Base-by-base conservation (phyloP, 129 eudicot genomes). In the Oenanthe sinensis region DNA sequence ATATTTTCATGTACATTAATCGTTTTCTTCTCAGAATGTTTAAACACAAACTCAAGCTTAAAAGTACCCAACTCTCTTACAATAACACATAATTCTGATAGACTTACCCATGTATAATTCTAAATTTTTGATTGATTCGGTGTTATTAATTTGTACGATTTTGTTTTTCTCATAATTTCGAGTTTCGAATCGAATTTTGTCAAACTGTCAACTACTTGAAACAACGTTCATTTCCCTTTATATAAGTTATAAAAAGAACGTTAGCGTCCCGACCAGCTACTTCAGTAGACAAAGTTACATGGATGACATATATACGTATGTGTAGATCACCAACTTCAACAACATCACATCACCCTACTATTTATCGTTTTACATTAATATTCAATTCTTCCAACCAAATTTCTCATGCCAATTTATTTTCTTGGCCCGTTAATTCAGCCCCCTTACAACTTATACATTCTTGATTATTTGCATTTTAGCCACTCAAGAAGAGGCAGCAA, bases 401-500 rank as follows among this genome's bases (percentile, higher is more conserved):
- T 82, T 83, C 74, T 82, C 90, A 79, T 81, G 86, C 97, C 78
- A 80, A 82, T 77, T 74, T 45, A 74, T 74, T 26, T 45, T 74
- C 11, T 54, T 4, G 15, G n/a, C n/a, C 22, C n/a, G 2, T 3
- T 14, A 69, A 30, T 69, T 16, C n/a, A 22, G 0, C 1, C 20
- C 46, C 12, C 78, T 58, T 74, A 72, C 74, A 80, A 79, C 82
- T 74, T 63, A 40, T 2, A 24, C 43, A 60, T 81, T 78, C 55
- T 75, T 71, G 33, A 49, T 75, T 33, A 47, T 78, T 7, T 60
- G 33, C 37, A 72, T 33, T 67, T 40, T 83, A 94, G 98, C 93
- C 60, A 94, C 98, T 9, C 96, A 94, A 87, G 98, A 94, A 79
- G 98, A 94, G 80, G 98, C 98, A 6, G 98, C 98, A 36, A 86